These are phyloP conservation scores for Debaryomyces prosopidis DNA, from an alignment of 805 yeast species.

Conservation along the genomic window DNA sequence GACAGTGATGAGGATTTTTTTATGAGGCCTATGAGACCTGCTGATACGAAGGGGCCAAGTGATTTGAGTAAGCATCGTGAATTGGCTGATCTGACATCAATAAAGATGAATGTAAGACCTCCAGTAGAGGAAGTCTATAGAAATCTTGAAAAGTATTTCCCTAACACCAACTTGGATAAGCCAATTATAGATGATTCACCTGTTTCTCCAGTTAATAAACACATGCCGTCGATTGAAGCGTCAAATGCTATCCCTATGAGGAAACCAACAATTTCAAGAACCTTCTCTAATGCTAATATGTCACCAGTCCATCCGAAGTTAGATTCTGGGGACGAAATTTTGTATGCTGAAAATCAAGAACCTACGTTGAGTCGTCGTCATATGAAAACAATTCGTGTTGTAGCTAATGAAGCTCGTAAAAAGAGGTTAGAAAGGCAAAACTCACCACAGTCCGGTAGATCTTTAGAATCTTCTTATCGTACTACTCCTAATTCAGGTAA, in stretches of 20 bases:
- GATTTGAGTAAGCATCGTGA: neutral
- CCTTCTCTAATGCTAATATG: constrained; percentile 44
- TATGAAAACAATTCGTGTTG: constrained; percentile 89
- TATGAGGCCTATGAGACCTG: constrained; percentile 13
- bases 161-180: constrained; percentile 86
- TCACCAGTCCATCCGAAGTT: constrained; percentile 30
- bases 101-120: constrained; percentile 76
- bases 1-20: constrained; percentile 19
- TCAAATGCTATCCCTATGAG: constrained; percentile 13
- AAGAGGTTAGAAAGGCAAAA: constrained; percentile 31
- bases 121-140: constrained; percentile 92
- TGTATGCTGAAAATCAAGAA: constrained; percentile 35
- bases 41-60: neutral
- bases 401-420: constrained; percentile 81
- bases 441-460: neutral
- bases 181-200: constrained; percentile 79
- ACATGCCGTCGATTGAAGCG: neutral
- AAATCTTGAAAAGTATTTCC: constrained; percentile 89
- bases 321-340: constrained; percentile 33
- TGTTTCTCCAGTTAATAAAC: constrained; percentile 45
- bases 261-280: constrained; percentile 39
- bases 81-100: neutral
- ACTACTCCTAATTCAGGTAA: neutral
- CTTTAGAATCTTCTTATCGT: constrained; percentile 2
- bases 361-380: constrained; percentile 51